Percentiles rank a stretch among this genome's conserved stretches.
Evolutionary conservation across 805 yeast species (phyloP).

Genomic region (Cyberlindnera veronae): DNA sequence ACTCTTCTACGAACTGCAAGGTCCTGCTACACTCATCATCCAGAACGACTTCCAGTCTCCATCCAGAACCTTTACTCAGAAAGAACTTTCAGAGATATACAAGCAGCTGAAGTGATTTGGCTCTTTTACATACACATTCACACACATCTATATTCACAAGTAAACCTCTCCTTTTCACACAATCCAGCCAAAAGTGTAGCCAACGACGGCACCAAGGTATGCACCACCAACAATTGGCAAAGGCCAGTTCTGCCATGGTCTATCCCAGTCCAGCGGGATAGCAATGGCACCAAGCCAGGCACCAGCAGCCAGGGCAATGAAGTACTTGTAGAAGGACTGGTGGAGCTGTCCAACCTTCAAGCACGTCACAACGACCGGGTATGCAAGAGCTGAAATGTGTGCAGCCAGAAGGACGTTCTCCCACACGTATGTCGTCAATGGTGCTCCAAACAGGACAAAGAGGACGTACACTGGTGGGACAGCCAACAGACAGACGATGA

Average conservation of each 20-base stretch:
- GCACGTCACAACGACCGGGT: conserved; percentile 64
- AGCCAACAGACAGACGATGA: conserved; percentile 16
- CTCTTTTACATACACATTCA: no score
- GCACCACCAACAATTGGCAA: conserved; percentile 79
- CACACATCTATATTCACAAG: not conserved
- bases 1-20: conserved; percentile 25
- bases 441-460: conserved; percentile 77
- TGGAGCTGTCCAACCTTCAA: conserved; percentile 39
- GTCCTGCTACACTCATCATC: conserved; percentile 31
- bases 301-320: conserved; percentile 45
- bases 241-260: conserved; percentile 97
- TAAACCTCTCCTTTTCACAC: conserved; percentile 12
- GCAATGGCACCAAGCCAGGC: conserved; percentile 94
- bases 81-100: conserved; percentile 16
- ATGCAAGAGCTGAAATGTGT: conserved; percentile 57
- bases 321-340: conserved; percentile 29
- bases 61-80: conserved; percentile 10
- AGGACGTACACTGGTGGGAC: conserved; percentile 31
- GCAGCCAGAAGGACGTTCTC: conserved; percentile 60
- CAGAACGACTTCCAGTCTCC: conserved; percentile 16
- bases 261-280: conserved; percentile 96
- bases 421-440: conserved; percentile 47
- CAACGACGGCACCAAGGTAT: conserved; percentile 67
- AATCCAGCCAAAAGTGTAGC: conserved; percentile 42
- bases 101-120: conserved; percentile 9